Percentiles rank a stretch among this genome's conserved stretches.
These are phyloP conservation scores for Fusarium brachygibbosum DNA, from an alignment of 2,329 filamentous ascomycete species.

Conservation along the genomic window DNA sequence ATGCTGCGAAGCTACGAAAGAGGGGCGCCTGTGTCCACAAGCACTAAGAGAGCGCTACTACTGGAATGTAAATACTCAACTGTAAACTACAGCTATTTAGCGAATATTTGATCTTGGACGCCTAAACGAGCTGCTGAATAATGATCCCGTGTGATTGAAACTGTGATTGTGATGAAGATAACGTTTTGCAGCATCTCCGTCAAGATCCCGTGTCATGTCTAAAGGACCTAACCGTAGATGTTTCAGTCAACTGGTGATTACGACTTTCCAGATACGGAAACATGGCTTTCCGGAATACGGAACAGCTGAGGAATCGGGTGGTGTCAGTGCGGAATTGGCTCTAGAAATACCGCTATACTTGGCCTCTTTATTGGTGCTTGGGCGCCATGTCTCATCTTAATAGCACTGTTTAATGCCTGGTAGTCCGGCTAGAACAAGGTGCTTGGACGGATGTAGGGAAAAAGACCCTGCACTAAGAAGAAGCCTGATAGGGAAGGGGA, in stretches of 20 bases:
- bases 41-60: conserved; percentile 13
- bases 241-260: neutral
- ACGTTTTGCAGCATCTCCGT: neutral
- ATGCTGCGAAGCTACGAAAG: conserved; percentile 36
- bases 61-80: neutral
- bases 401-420: neutral
- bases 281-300: neutral
- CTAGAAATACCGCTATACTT: no score
- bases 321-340: neutral
- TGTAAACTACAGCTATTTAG: no score
- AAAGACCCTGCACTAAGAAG: neutral
- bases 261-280: neutral
- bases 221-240: neutral
- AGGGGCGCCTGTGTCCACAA: conserved; percentile 39
- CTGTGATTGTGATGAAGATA: neutral
- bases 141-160: neutral
- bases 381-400: neutral
- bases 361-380: neutral
- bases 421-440: neutral
- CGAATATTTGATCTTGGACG: neutral
- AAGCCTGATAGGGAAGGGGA: neutral
- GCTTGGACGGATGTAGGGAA: neutral
- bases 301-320: neutral
- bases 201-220: neutral
- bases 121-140: neutral